Base-by-base conservation (phyloP, 495 filamentous ascomycete species). In the Geopyxis carbonaria region DNA sequence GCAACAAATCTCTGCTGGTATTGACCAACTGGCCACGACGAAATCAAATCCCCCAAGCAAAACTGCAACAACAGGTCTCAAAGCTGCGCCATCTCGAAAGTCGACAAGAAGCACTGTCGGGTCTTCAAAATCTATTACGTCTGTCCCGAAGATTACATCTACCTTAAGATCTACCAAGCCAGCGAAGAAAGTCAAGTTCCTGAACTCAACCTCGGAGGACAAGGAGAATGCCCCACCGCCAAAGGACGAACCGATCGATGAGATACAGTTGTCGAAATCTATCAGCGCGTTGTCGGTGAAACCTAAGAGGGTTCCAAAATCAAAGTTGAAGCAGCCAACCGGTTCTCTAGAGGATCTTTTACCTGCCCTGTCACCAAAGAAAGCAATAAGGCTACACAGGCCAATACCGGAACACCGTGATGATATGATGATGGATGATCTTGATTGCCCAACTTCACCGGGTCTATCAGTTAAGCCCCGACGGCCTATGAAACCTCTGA, bases 201-300 rank as follows among this genome's bases (percentile, higher is more conserved):
- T 31, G 16, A 11, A 20, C 19, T 18, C 18, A 5, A 43, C 45
- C 15, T 41, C 30, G 11, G 50, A 53, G 14, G 34, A 53, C 29
- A 53, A 53, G 11, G 50, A 53, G 24, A 53, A 53, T 28, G 31
- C 25, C 16, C 31, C 42, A 22, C 50, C 50, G 11, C 19, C 24
- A 7, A 31, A 30, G 11, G 22, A 23, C 31, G 40, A 48, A 9
- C 41, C 48, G 31, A 52, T 49, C 2, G 50, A 53, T 16, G 50
- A 53, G 14, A 44, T 53, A 15, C 28, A n/a, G n/a, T 49, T 53
- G 45, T 53, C 50, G 2, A 40, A 43, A 27, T 53, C 50, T 14
- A 53, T 53, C 48, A 45, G 48, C 11, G 48, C 50, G 6, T 32
- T 53, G 22, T 53, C 50, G 4, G 50, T 53, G 11, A 53, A 53